Evolutionary conservation across 345 rosid species (phyloP).

Genomic region (Conringia planisiliqua): DNA sequence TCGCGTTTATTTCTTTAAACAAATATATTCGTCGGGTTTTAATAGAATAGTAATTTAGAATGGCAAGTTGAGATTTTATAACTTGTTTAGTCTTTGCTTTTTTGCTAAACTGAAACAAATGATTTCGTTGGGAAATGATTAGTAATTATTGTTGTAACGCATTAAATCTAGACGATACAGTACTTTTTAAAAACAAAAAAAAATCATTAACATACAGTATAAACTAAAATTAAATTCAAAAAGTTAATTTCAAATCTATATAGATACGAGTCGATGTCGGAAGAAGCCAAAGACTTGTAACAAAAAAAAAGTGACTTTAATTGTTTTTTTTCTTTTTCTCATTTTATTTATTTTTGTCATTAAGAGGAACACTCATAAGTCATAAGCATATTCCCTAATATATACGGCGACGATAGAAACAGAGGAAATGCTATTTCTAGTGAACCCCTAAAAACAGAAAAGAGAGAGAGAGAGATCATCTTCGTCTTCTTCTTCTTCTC

Average conservation of each 20-base stretch:
- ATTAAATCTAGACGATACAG: background rate
- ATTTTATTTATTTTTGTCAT: background rate
- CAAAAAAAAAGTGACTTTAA: background rate
- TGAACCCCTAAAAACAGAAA: slow-evolving; percentile 15
- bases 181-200: background rate
- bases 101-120: background rate
- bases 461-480: slow-evolving; percentile 7
- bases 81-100: background rate
- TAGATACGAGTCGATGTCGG: background rate
- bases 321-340: background rate
- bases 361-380: background rate
- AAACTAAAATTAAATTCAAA: background rate
- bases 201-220: background rate
- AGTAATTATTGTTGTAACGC: slow-evolving; percentile 5
- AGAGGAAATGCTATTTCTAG: slow-evolving; percentile 23
- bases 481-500: background rate
- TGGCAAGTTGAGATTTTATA: slow-evolving; percentile 6
- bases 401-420: slow-evolving; percentile 23
- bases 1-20: background rate
- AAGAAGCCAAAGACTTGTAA: background rate
- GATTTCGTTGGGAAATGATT: slow-evolving; percentile 18
- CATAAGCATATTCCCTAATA: slow-evolving; percentile 25
- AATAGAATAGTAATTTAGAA: background rate
- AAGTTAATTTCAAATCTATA: background rate
- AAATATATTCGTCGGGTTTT: background rate